phyloP scores from a whole-genome alignment of 2,329 filamentous ascomycete species.

The Tolypocladium sp. region DNA sequence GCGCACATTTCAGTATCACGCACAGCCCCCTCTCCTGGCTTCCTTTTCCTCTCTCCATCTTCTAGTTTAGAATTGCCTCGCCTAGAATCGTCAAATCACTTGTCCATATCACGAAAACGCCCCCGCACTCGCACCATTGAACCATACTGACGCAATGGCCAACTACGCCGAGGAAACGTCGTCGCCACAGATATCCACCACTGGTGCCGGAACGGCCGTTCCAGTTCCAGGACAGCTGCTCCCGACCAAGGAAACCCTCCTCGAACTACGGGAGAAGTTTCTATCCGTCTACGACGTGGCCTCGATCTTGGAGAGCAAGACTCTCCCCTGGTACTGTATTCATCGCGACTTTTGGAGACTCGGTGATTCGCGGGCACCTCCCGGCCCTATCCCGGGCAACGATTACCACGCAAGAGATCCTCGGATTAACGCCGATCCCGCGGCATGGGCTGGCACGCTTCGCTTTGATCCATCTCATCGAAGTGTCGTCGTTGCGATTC shows the following conservation, averaged over 20 bases:
- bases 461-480: background rate
- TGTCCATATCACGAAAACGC: too few species aligned
- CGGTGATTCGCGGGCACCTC: background rate
- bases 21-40: background rate
- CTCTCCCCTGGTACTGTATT: background rate
- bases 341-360: background rate
- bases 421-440: background rate
- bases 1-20: background rate
- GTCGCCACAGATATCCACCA: background rate
- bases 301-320: background rate
- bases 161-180: background rate
- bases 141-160: background rate
- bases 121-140: background rate
- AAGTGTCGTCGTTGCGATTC: background rate
- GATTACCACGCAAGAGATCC: background rate
- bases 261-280: background rate
- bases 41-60: background rate
- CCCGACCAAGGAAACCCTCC: background rate
- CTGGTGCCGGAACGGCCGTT: background rate
- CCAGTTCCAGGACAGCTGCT: background rate
- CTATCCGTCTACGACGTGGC: background rate
- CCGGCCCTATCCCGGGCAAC: background rate
- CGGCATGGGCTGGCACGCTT: background rate
- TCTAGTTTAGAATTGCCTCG: too few species aligned
- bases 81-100: too few species aligned